These are phyloP conservation scores for Cyathus striatus DNA, from an alignment of 768 basidiomycete species.

Conservation along the genomic window DNA sequence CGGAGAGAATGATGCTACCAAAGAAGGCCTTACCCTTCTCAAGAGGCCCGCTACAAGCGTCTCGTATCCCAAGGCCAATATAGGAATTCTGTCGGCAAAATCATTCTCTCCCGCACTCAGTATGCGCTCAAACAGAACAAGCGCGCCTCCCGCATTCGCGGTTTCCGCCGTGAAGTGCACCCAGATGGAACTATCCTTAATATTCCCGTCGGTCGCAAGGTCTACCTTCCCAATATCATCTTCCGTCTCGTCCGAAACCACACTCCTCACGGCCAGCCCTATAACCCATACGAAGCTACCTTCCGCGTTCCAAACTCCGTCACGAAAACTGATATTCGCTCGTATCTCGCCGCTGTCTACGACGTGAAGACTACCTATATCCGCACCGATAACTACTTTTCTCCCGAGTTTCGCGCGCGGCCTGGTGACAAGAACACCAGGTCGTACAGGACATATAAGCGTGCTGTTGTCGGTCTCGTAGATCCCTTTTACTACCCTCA, in stretches of 20 bases:
- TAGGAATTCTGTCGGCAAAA: not conserved
- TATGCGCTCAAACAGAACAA: conserved; percentile 39
- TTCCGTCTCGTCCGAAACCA: conserved; percentile 82
- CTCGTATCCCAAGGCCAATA: conserved; percentile 45
- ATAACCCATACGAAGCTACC: conserved; percentile 94
- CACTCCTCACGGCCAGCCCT: conserved; percentile 69
- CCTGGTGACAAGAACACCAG: conserved; percentile 19
- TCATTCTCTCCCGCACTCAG: conserved; percentile 32
- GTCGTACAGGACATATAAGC: conserved; percentile 70
- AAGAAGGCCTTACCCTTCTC: conserved; percentile 58
- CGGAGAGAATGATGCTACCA: conserved; percentile 41
- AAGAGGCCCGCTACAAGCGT: conserved; percentile 59
- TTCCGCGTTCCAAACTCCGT: conserved; percentile 87
- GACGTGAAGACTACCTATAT: conserved; percentile 89
- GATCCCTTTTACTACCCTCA: conserved; percentile 94
- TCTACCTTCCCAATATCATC: conserved; percentile 87
- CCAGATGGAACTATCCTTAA: conserved; percentile 33
- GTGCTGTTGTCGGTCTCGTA: conserved; percentile 85
- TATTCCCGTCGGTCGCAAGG: conserved; percentile 68
- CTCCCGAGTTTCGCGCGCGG: conserved; percentile 36
- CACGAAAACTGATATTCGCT: conserved; percentile 90
- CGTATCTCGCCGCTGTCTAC: conserved; percentile 81
- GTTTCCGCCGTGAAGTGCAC: conserved; percentile 40
- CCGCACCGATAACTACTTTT: conserved; percentile 87
- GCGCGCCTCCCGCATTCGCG: conserved; percentile 63